phyloP scores from a whole-genome alignment of 2,329 filamentous ascomycete species.

The Paracorniculantispora psalliotae region DNA sequence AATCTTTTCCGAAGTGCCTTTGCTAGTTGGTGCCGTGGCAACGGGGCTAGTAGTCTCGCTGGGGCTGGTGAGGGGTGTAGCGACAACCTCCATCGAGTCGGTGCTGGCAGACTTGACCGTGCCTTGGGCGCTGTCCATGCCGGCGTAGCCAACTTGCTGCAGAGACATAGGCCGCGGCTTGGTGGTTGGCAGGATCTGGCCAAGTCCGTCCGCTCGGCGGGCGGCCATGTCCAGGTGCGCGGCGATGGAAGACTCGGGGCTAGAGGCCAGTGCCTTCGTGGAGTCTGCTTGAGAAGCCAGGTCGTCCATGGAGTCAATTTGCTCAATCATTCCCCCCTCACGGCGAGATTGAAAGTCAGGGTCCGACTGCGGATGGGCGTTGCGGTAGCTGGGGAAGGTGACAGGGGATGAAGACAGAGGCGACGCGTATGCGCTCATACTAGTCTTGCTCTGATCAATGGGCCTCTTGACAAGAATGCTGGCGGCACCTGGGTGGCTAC shows the following conservation, averaged over 20 bases:
- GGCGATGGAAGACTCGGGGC: constrained; percentile 12
- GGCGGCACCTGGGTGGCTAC: constrained; percentile 36
- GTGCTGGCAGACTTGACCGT: constrained; percentile 49
- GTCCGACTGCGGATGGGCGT: constrained; percentile 41
- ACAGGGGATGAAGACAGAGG: constrained; percentile 12
- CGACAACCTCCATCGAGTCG: constrained; percentile 43
- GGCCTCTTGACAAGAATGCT: background rate
- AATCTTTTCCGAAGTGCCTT: constrained; percentile 42
- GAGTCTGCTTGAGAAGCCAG: constrained; percentile 12
- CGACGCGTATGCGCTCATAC: constrained; percentile 1
- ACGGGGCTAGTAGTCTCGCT: constrained; percentile 49
- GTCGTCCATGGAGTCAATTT: constrained; percentile 27
- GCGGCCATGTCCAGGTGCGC: constrained; percentile 8
- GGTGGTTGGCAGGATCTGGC: background rate
- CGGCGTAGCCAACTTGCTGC: constrained; percentile 3
- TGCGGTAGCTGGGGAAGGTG: constrained; percentile 33
- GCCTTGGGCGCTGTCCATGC: constrained; percentile 8
- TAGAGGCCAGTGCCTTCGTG: constrained; percentile 8
- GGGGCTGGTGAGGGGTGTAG: constrained; percentile 50
- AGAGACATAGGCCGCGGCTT: constrained; percentile 5
- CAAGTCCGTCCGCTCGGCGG: background rate
- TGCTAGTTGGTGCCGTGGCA: constrained; percentile 34
- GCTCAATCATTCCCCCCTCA: background rate
- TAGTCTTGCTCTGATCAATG: constrained; percentile 8
- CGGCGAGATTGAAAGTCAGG: constrained; percentile 33